These are phyloP conservation scores for Aspergillus felis DNA, from an alignment of 2,329 filamentous ascomycete genomes.

Conservation along the genomic window DNA sequence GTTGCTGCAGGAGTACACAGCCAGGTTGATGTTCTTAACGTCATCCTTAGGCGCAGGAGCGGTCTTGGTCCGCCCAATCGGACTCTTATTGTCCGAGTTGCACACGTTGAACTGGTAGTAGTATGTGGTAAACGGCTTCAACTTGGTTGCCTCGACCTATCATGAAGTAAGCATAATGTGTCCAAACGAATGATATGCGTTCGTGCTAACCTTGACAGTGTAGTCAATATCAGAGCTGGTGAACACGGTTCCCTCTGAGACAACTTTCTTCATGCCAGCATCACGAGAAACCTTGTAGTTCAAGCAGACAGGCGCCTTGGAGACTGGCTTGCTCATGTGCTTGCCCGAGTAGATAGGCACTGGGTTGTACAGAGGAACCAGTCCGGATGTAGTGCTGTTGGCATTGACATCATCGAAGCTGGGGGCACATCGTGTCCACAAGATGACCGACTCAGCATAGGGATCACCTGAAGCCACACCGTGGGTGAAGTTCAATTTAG, in stretches of 20 bases:
- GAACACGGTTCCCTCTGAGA: slow-evolving; percentile 58
- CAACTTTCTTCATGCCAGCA: slow-evolving; percentile 45
- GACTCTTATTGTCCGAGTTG: slow-evolving; percentile 57
- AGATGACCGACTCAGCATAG: slow-evolving; percentile 41
- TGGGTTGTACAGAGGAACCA: slow-evolving; percentile 51
- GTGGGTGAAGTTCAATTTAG: slow-evolving; percentile 60
- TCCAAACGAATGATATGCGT: background rate
- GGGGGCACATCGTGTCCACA: slow-evolving; percentile 42
- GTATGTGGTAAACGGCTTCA: slow-evolving; percentile 59
- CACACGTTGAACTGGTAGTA: slow-evolving; percentile 70
- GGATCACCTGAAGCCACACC: slow-evolving; percentile 52
- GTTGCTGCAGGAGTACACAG: slow-evolving; percentile 69
- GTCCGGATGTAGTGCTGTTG: slow-evolving; percentile 56
- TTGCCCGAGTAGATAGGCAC: background rate
- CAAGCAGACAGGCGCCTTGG: slow-evolving; percentile 62
- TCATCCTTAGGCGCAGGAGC: slow-evolving; percentile 56
- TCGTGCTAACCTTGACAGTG: slow-evolving; percentile 58
- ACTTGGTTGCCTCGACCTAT: slow-evolving; percentile 54
- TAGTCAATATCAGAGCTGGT: slow-evolving; percentile 73
- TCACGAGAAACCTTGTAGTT: slow-evolving; percentile 56
- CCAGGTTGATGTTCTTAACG: slow-evolving; percentile 56
- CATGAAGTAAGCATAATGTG: background rate
- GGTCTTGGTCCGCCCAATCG: slow-evolving; percentile 67
- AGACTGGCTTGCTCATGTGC: slow-evolving; percentile 47
- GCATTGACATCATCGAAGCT: slow-evolving; percentile 45